Percentiles rank a stretch among this genome's conserved stretches.
Conservation (phyloP, 768 basidiomycete species). For the Russula foetens region DNA sequence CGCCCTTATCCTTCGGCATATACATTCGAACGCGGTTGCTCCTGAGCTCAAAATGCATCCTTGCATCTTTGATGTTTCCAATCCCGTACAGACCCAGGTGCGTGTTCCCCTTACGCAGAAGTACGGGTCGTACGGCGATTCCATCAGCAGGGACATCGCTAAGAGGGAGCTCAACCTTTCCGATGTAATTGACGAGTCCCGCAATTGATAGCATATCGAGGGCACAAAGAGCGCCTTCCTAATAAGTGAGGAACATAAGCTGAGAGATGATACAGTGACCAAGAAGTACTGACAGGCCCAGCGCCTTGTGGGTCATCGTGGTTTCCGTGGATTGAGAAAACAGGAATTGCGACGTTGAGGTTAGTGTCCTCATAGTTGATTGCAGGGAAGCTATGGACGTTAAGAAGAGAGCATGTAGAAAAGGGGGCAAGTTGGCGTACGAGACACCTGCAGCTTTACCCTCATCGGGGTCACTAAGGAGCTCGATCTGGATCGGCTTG, state of each 20-base stretch:
- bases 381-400: constrained; percentile 70
- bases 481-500: constrained; percentile 82
- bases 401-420: not conserved
- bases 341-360: constrained; percentile 90
- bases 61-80: constrained; percentile 92
- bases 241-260: not conserved
- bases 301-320: constrained; percentile 99
- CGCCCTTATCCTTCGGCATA: constrained; percentile 83
- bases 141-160: constrained; percentile 67
- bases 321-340: constrained; percentile 98
- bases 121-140: constrained; percentile 82
- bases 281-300: constrained; percentile 54
- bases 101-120: constrained; percentile 82
- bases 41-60: constrained; percentile 94
- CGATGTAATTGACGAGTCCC: constrained; percentile 96
- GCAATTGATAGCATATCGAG: constrained; percentile 92
- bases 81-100: constrained; percentile 90
- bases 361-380: constrained; percentile 97
- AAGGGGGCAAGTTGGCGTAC: constrained; percentile 38
- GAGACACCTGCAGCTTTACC: constrained; percentile 79
- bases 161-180: constrained; percentile 83
- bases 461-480: constrained; percentile 88
- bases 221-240: constrained; percentile 95
- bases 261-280: not conserved
- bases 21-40: constrained; percentile 95